phyloP scores from a whole-genome alignment of 106 monocot genomes.

The Apostasia ramifera region DNA sequence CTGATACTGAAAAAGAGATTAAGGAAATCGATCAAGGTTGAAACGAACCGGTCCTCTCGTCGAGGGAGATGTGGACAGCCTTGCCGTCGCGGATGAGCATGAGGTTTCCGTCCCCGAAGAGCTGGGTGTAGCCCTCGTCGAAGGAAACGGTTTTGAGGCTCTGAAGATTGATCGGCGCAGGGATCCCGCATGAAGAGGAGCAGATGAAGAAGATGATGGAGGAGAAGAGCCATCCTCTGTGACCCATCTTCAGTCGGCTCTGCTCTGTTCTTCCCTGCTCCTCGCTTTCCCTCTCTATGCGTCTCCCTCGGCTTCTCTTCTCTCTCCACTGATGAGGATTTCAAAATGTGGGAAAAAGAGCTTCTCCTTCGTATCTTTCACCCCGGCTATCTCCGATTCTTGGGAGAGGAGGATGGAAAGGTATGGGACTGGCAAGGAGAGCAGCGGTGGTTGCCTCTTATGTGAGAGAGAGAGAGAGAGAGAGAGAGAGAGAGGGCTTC shows the following conservation, averaged over 20 bases:
- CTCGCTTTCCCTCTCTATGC: background rate
- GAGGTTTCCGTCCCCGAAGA: conserved; percentile 59
- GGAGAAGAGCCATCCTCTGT: conserved; percentile 1
- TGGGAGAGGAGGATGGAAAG: conserved; percentile 9
- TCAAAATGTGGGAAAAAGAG: background rate
- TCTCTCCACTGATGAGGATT: too few relatives aligned
- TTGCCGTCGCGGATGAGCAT: conserved; percentile 33
- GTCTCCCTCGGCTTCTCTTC: background rate
- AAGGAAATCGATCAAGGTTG: background rate
- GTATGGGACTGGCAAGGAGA: background rate
- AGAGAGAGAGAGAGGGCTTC: too few relatives aligned
- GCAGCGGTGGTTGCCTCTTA: background rate
- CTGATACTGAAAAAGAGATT: background rate
- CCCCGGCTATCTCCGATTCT: background rate
- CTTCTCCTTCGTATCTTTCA: background rate
- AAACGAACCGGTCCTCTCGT: conserved; percentile 32
- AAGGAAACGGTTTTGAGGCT: conserved; percentile 24
- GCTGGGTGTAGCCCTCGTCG: conserved; percentile 51
- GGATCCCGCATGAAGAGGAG: background rate
- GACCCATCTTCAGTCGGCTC: background rate
- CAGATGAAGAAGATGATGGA: conserved; percentile 1
- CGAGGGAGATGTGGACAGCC: conserved; percentile 48
- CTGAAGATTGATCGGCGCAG: conserved; percentile 2
- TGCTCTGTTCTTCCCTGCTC: background rate
- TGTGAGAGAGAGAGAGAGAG: too few relatives aligned